Conservation (phyloP, 1,284 basidiomycete species). For the Ceratobasidium sp. region DNA sequence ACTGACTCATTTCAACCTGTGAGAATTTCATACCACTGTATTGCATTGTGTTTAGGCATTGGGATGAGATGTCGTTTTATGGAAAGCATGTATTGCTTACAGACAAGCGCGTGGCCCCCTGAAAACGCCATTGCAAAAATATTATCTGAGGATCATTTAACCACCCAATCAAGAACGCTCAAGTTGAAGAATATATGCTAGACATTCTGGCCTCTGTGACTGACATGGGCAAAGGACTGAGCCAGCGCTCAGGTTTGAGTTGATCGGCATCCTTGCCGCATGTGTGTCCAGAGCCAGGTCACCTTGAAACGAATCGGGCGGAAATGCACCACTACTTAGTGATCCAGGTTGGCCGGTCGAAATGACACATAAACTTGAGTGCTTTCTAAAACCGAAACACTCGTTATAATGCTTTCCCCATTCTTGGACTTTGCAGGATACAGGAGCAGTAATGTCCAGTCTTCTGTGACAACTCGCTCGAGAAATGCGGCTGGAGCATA, state of each 20-base stretch:
- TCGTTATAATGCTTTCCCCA: not conserved
- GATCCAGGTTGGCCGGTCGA: constrained; percentile 8
- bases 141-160: not conserved
- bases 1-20: not conserved
- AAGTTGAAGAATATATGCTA: constrained; percentile 1
- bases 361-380: constrained; percentile 10
- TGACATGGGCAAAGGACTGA: not conserved
- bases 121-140: not conserved
- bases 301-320: not conserved
- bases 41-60: not conserved
- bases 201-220: not conserved
- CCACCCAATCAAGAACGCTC: not conserved
- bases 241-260: constrained; percentile 11
- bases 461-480: not conserved
- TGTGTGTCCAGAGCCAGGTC: not conserved
- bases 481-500: not conserved
- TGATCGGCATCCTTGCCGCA: constrained; percentile 23
- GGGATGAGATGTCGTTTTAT: not conserved
- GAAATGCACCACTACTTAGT: not conserved
- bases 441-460: constrained; percentile 1
- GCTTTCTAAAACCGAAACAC: constrained; percentile 2
- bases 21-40: not conserved
- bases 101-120: not conserved
- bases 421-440: constrained; percentile 4
- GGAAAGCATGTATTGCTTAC: not conserved